These are phyloP conservation scores for Myochromella boudieri DNA, from an alignment of 768 basidiomycete species.

Conservation along the genomic window DNA sequence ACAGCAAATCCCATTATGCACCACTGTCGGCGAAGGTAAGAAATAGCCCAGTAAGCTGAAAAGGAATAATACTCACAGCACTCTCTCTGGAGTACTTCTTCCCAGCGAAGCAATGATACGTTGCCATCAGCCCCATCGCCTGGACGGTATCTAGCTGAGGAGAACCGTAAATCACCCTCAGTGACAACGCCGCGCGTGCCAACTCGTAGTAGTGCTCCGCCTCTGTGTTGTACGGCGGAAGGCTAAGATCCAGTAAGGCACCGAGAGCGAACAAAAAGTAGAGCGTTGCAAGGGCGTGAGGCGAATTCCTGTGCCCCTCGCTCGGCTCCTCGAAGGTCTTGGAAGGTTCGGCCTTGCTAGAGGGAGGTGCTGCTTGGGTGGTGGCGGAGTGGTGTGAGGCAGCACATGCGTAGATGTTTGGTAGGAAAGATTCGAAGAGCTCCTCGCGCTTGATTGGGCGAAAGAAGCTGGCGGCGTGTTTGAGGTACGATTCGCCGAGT, in stretches of 20 bases:
- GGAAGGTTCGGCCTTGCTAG: background rate
- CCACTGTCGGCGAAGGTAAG: conserved; percentile 35
- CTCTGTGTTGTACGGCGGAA: conserved; percentile 53
- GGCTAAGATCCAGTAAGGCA: conserved; percentile 53
- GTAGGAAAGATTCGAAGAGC: conserved; percentile 38
- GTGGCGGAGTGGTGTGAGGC: conserved; percentile 11
- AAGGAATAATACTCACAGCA: conserved; percentile 31
- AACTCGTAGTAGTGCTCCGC: conserved; percentile 62
- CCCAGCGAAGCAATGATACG: conserved; percentile 54
- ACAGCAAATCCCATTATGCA: conserved; percentile 53
- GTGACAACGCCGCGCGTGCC: conserved; percentile 53
- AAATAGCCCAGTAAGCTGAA: conserved; percentile 22
- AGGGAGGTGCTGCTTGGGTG: conserved; percentile 4
- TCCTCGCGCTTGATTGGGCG: conserved; percentile 50
- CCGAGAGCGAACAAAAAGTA: conserved; percentile 65
- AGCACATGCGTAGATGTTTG: conserved; percentile 35
- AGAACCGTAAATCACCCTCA: conserved; percentile 50
- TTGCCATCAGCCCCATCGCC: conserved; percentile 56
- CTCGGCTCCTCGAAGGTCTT: background rate
- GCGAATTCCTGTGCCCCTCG: conserved; percentile 12
- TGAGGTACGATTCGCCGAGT: conserved; percentile 42
- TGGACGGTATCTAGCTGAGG: conserved; percentile 58
- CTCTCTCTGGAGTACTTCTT: conserved; percentile 50
- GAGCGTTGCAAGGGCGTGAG: conserved; percentile 53
- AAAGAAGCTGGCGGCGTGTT: conserved; percentile 50